These are phyloP conservation scores for Colletotrichum sp. DNA, from an alignment of 2,329 filamentous ascomycete genomes.

Conservation along the genomic window DNA sequence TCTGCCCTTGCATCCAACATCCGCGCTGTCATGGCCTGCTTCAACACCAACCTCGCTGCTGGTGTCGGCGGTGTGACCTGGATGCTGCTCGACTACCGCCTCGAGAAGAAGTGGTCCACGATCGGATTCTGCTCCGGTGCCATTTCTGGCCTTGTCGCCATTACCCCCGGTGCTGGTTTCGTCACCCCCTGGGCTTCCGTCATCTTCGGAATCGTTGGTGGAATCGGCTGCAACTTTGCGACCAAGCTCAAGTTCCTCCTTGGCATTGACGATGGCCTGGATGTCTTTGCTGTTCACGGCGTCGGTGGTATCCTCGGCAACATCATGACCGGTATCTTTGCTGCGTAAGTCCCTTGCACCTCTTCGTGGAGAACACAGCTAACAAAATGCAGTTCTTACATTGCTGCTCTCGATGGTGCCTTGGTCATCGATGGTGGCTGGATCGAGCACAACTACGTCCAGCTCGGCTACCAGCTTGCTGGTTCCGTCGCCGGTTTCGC, in stretches of 20 bases:
- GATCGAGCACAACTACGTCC: constrained; percentile 73
- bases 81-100: constrained; percentile 85
- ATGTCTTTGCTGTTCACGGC: constrained; percentile 90
- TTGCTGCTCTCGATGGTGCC: constrained; percentile 75
- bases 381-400: constrained; percentile 58
- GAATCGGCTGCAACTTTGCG: constrained; percentile 78
- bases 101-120: constrained; percentile 94
- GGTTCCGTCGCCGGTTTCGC: constrained; percentile 68
- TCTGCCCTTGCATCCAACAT: constrained; percentile 82
- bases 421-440: constrained; percentile 66
- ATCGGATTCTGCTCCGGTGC: constrained; percentile 92
- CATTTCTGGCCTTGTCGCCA: constrained; percentile 87
- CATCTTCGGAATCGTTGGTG: constrained; percentile 63
- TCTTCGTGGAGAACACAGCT: not conserved
- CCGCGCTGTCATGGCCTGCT: constrained; percentile 86
- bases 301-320: constrained; percentile 84
- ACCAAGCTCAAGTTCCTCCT: constrained; percentile 82
- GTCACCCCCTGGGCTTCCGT: constrained; percentile 70
- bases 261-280: constrained; percentile 84
- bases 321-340: constrained; percentile 78
- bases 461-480: constrained; percentile 74
- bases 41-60: constrained; percentile 87
- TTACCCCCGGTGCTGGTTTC: constrained; percentile 87
- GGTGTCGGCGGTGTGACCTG: constrained; percentile 82
- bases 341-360: constrained; percentile 54